phyloP scores from a whole-genome alignment of 2,329 filamentous ascomycete species.

The Diaporthe nobilis region DNA sequence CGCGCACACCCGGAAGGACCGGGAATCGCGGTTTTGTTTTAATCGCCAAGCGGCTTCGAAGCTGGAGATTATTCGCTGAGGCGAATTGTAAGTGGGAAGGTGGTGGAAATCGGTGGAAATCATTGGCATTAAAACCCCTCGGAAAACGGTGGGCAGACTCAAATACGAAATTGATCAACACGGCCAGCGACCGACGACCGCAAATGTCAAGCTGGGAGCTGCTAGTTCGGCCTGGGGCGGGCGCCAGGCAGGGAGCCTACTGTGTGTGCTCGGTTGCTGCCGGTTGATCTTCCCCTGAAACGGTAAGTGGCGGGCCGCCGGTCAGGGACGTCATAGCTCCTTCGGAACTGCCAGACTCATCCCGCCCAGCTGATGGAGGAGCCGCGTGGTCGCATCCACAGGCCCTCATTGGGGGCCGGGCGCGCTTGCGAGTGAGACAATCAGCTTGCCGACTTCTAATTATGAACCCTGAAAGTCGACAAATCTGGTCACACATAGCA shows the following conservation, averaged over 20 bases:
- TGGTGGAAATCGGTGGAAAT: constrained; percentile 28
- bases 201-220: constrained; percentile 6
- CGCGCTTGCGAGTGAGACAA: constrained; percentile 3
- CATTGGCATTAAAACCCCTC: constrained; percentile 7
- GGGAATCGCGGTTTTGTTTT: constrained; percentile 11
- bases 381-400: constrained; percentile 30
- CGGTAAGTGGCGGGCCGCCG: constrained; percentile 13
- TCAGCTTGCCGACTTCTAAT: constrained; percentile 14
- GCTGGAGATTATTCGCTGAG: background rate
- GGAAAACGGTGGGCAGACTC: constrained; percentile 24
- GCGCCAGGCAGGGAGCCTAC: background rate
- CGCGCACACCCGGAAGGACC: background rate
- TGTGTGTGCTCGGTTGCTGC: constrained; percentile 12
- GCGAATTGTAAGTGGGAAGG: constrained; percentile 21
- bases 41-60: background rate
- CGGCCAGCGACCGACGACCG: constrained; percentile 3
- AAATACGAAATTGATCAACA: constrained; percentile 29
- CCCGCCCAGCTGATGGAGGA: constrained; percentile 10
- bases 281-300: constrained; percentile 19
- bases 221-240: background rate
- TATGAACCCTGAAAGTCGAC: background rate
- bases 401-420: constrained; percentile 27
- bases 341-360: constrained; percentile 22
- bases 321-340: constrained; percentile 31
- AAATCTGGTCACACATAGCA: background rate